Percentiles rank a stretch among this genome's conserved stretches.
Evolutionary conservation across 2,329 filamentous ascomycete species (phyloP).

Genomic region (Sporothrix pallida): DNA sequence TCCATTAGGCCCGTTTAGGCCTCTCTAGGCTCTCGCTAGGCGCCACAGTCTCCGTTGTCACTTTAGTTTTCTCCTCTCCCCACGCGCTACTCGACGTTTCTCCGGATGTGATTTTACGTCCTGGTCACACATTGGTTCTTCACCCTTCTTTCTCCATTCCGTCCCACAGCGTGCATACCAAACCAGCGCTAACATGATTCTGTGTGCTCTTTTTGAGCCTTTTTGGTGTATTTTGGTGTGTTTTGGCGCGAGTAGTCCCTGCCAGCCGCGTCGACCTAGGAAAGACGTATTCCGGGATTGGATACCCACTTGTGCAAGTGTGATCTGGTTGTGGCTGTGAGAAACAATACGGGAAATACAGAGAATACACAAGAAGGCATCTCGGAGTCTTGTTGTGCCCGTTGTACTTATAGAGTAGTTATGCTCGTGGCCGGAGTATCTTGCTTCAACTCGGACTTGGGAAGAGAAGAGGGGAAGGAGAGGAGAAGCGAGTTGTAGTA

Average conservation of each 20-base stretch:
- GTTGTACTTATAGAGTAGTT: no score
- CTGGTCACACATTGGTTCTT: no score
- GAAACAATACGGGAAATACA: background rate
- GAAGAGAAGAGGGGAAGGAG: background rate
- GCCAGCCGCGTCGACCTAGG: background rate
- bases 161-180: background rate
- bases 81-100: background rate
- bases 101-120: conserved; percentile 27
- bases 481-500: background rate
- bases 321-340: background rate
- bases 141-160: background rate
- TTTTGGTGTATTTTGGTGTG: no score
- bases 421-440: background rate
- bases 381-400: no score
- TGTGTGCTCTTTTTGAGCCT: background rate
- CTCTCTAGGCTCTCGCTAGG: background rate
- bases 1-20: conserved; percentile 3
- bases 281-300: background rate
- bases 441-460: background rate
- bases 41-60: conserved; percentile 5
- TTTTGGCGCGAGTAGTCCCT: no score
- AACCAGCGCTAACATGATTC: conserved; percentile 24
- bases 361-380: no score
- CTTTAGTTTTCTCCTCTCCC: background rate
- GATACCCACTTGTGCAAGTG: background rate